Percentiles rank a stretch among this genome's conserved stretches.
Evolutionary conservation across 352 stramenopile species (phyloP).

Genomic region (Pilasporangium apinafurcum): DNA sequence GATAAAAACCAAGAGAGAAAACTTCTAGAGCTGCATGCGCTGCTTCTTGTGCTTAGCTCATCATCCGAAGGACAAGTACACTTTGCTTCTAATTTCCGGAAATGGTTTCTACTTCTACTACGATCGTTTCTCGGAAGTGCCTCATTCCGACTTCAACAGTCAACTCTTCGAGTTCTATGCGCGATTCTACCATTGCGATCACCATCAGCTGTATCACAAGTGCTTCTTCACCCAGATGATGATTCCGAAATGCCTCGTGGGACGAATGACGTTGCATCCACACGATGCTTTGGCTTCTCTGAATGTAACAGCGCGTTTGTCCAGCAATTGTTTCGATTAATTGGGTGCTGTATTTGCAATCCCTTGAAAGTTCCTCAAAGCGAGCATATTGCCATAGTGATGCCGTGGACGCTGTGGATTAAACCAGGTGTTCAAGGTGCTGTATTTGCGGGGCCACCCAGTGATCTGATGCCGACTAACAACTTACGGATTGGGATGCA

Average conservation of each 20-base stretch:
- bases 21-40: conserved; percentile 22
- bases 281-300: conserved; percentile 11
- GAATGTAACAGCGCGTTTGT: conserved; percentile 20
- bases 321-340: conserved; percentile 36
- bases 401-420: conserved; percentile 24
- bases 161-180: conserved; percentile 42
- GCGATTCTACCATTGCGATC: conserved; percentile 25
- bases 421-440: conserved; percentile 21
- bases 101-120: conserved; percentile 59
- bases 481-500: background rate
- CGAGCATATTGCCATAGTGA: background rate
- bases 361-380: background rate
- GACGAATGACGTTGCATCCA: background rate
- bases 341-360: conserved; percentile 31
- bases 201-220: conserved; percentile 14
- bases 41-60: conserved; percentile 34
- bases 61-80: conserved; percentile 46
- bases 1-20: background rate
- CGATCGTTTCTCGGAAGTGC: conserved; percentile 29
- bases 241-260: background rate
- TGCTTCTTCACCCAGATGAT: conserved; percentile 5
- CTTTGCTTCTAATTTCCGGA: conserved; percentile 19
- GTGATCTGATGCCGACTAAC: background rate
- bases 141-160: conserved; percentile 60
- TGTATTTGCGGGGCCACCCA: conserved; percentile 10